Percentiles rank a stretch among this genome's conserved stretches.
Conservation (phyloP, 768 basidiomycete genomes). For the Tylopilus sp. region DNA sequence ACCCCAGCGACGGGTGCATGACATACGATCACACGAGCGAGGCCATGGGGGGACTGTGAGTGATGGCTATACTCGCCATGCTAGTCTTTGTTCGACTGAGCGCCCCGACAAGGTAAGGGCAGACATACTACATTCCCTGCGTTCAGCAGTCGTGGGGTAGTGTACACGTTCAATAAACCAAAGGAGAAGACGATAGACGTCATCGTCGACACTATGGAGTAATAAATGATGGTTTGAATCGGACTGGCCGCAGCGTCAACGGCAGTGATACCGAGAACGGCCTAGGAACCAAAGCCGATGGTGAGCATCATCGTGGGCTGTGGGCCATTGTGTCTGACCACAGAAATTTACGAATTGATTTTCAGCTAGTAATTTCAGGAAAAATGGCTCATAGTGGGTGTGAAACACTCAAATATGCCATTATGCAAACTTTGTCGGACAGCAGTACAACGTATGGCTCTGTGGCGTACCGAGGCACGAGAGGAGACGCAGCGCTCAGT, state of each 20-base stretch:
- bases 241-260: not conserved
- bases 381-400: not conserved
- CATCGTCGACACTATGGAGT: not conserved
- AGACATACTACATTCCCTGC: no score
- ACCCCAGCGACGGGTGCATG: no score
- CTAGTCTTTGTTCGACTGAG: no score
- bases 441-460: not conserved
- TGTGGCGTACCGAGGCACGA: no score
- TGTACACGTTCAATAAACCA: not conserved
- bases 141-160: no score
- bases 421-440: constrained; percentile 5
- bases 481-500: no score
- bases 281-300: constrained; percentile 3
- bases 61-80: no score
- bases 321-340: constrained; percentile 5
- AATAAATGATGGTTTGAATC: constrained; percentile 12
- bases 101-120: no score
- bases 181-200: constrained; percentile 15
- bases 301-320: constrained; percentile 19
- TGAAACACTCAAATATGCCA: constrained; percentile 10
- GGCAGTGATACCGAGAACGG: constrained; percentile 8
- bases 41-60: no score
- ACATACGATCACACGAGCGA: no score
- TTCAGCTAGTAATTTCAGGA: constrained; percentile 6
- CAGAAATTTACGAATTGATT: constrained; percentile 13